phyloP scores from a whole-genome alignment of 2,329 filamentous ascomycete species.

The Teratosphaeria gauchensis region DNA sequence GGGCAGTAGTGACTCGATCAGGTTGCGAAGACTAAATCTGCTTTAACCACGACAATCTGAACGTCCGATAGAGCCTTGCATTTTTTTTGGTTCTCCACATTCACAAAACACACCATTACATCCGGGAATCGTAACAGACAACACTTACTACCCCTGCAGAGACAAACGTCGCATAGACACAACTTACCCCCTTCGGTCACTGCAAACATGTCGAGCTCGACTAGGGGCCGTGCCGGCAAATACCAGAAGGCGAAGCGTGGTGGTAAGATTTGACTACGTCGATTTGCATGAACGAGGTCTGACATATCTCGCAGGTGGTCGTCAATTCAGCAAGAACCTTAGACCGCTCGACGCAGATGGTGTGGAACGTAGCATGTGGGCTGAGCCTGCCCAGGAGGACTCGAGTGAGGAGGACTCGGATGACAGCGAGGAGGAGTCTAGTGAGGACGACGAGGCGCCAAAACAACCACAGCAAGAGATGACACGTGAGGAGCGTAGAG shows the following conservation, averaged over 20 bases:
- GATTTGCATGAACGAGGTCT: slow-evolving; percentile 9
- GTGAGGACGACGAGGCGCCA: slow-evolving; percentile 29
- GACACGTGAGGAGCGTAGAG: slow-evolving; percentile 80
- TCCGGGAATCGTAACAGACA: neutral
- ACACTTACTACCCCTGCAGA: neutral
- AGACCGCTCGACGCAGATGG: slow-evolving; percentile 82
- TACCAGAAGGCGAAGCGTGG: slow-evolving; percentile 89
- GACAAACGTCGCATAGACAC: neutral
- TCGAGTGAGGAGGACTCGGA: slow-evolving; percentile 40
- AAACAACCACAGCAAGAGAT: slow-evolving; percentile 40
- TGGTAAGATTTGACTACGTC: slow-evolving; percentile 47
- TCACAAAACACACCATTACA: neutral
- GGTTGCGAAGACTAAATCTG: neutral
- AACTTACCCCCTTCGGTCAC: neutral
- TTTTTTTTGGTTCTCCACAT: neutral
- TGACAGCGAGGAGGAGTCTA: slow-evolving; percentile 39
- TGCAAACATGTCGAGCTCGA: slow-evolving; percentile 34
- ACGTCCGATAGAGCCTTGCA: neutral
- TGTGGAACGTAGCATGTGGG: slow-evolving; percentile 83
- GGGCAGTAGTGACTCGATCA: neutral
- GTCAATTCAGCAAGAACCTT: slow-evolving; percentile 88
- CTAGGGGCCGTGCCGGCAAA: slow-evolving; percentile 77
- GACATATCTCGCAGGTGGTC: slow-evolving; percentile 56
- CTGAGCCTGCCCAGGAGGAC: slow-evolving; percentile 38
- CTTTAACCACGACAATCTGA: neutral